A percentile compares a stretch with the other conserved stretches of the same genome.
Evolutionary conservation across 2,329 filamentous ascomycete genomes (phyloP).

Genomic region (Zopfia rhizophila): DNA sequence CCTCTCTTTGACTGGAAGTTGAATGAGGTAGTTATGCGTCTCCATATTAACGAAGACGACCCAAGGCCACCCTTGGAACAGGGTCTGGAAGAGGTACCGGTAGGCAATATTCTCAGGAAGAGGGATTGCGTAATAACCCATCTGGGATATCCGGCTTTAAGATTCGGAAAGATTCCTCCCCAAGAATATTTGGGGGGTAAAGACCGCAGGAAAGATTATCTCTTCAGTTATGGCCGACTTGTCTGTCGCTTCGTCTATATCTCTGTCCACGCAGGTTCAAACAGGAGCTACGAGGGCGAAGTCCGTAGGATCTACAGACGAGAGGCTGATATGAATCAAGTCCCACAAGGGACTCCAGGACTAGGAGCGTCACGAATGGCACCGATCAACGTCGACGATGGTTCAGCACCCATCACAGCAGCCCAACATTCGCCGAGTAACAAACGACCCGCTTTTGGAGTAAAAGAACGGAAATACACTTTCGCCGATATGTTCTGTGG

Average conservation of each 20-base stretch:
- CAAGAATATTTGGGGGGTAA: neutral
- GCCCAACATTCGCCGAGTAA: no score
- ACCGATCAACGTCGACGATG: slow-evolving; percentile 2
- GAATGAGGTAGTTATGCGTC: slow-evolving; percentile 34
- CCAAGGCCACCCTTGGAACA: slow-evolving; percentile 15
- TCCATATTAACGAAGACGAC: slow-evolving; percentile 22
- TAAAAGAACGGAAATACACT: slow-evolving; percentile 11
- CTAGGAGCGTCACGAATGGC: neutral
- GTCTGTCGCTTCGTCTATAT: slow-evolving; percentile 25
- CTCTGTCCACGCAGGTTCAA: slow-evolving; percentile 10
- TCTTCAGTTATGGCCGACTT: slow-evolving; percentile 23
- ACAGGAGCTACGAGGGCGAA: slow-evolving; percentile 23
- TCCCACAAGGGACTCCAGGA: no score
- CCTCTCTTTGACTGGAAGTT: slow-evolving; percentile 33
- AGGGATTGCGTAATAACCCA: slow-evolving; percentile 16
- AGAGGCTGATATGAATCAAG: slow-evolving; percentile 15
- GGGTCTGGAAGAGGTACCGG: slow-evolving; percentile 22
- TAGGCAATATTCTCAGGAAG: slow-evolving; percentile 18
- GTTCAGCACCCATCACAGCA: no score
- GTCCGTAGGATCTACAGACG: slow-evolving; percentile 18
- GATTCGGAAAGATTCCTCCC: no score
- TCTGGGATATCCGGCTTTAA: neutral
- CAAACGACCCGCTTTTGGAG: no score
- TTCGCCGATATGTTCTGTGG: slow-evolving; percentile 36
- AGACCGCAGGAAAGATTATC: slow-evolving; percentile 6